Base-by-base conservation (phyloP, 2,329 filamentous ascomycete species). In the Fusarium virguliforme region DNA sequence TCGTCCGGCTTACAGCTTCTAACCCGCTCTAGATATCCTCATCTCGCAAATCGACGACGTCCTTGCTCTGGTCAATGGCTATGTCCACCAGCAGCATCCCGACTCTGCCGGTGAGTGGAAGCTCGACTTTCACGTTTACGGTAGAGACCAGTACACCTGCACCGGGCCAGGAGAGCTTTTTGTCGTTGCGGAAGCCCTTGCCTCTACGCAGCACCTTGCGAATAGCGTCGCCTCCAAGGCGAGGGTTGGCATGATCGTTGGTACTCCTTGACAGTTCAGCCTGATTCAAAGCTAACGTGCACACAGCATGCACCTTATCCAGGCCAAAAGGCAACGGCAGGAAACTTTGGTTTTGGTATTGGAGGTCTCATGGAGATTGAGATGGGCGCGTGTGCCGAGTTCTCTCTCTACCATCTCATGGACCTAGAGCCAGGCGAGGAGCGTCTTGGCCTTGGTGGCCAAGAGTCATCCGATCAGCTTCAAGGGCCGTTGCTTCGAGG, bases 361-460 rank as follows among this genome's bases (percentile, higher is more conserved):
- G 77, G 76, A 0, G 80, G 77, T 0, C 54, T 72, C 2, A 72
- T 77, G 72, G 76, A 78, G 37, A 60, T 78, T 30, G 75, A 77
- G 15, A 26, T 72, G 7, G 77, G 86, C 0, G 79, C 80, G 3
- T 83, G 79, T 64, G 78, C 81, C 8, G 77, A 83, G 51, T 87
- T 86, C 67, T 83, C 77, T 8, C 70, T 87, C 2, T 87, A 87
- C 55, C 86, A 87, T 69, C 78, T 87, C 6, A 84, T 87, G 79
- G 79, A 83, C 4, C 73, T 85, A 2, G 70, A 77, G 1, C 72
- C 56, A 0, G 72, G 67, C 0, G 78, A 79, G 28, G 74, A 79
- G 22, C 51, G 65, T 4, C 54, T 78, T 1, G 9, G 13, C 1
- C 8, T 58, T 0, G 8, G 15, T 0, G 8, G n/a, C 1, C n/a